These are phyloP conservation scores for Trapa incisa DNA, from an alignment of 345 rosid species.

Conservation along the genomic window DNA sequence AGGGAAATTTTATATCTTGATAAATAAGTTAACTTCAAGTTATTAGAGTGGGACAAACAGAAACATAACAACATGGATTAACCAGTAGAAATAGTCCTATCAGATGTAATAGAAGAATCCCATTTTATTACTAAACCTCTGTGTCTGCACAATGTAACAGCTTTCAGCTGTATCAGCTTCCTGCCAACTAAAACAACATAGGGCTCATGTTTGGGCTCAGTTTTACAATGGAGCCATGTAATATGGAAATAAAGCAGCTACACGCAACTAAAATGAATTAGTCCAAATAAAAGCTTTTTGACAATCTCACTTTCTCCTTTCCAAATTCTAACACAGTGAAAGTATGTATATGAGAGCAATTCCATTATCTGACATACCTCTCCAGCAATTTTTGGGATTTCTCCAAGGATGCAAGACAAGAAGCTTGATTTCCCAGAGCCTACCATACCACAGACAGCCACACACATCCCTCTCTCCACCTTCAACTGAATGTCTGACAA, in stretches of 20 bases:
- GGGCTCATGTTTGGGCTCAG: background rate
- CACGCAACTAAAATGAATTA: background rate
- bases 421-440: slow-evolving; percentile 98
- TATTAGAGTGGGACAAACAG: background rate
- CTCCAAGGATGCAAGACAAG: slow-evolving; percentile 97
- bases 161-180: background rate
- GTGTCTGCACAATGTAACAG: background rate
- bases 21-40: background rate
- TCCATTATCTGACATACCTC: slow-evolving; percentile 51
- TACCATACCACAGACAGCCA: slow-evolving; percentile 97
- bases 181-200: background rate
- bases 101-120: background rate
- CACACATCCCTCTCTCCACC: slow-evolving; percentile 90
- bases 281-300: background rate
- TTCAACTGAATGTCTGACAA: slow-evolving; percentile 67
- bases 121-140: background rate
- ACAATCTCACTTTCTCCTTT: background rate
- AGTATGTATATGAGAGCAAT: slow-evolving; percentile 10
- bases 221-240: background rate
- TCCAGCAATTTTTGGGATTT: slow-evolving; percentile 89
- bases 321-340: background rate
- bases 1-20: background rate
- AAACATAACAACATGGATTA: background rate
- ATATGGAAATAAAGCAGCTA: background rate
- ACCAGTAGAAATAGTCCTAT: background rate